Evolutionary conservation across 2,329 filamentous ascomycete species (phyloP), one percentile per base, ranked within the genome.

Genomic region (Aspergillus clavatus): DNA sequence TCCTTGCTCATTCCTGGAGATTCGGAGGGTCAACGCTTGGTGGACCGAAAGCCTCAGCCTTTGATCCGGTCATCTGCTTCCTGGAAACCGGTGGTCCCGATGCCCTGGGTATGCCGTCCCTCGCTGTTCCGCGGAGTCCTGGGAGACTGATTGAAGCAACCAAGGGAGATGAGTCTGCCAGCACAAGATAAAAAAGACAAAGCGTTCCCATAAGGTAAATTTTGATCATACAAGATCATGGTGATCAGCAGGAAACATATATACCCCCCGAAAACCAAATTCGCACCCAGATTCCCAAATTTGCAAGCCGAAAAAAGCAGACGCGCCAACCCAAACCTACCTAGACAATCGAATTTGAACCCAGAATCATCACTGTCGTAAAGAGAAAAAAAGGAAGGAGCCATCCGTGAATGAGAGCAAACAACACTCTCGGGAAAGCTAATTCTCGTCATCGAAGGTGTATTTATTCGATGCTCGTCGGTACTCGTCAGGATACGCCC

Each of bases 401-500:
- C 23, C 23, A 43, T 35, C 29, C 21, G n/a, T n/a, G n/a, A n/a
- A n/a, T n/a, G 18, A 27, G 12, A 6, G 3, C 18, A 46, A 7
- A 22, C 11, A 12, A 19, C 29, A 18, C 22, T 27, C n/a, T 28
- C 21, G 21, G 31, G 7, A 11, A 38, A 40, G 37, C 57, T 47
- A 57, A 40, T 56, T 65, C 44, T 63, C 61, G 33, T 62, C 64
- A 48, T 66, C 61, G 44, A 60, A 68, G 36, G 60, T 61, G 52
- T 71, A 71, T 50, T 69, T 70, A 56, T 65, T 70, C 51, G 60
- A 46, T 38, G 69, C 66, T 52, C 68, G 67, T 35, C 67, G 68
- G 59, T 71, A 72, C 48, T 71, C 70, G 5, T 72, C 68, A 23
- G 69, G 68, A 47, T 72, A 62, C 23, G 61, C 63, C 48, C 61